Base-by-base conservation (phyloP, 2,329 filamentous ascomycete genomes). In the Diaporthe vexans region DNA sequence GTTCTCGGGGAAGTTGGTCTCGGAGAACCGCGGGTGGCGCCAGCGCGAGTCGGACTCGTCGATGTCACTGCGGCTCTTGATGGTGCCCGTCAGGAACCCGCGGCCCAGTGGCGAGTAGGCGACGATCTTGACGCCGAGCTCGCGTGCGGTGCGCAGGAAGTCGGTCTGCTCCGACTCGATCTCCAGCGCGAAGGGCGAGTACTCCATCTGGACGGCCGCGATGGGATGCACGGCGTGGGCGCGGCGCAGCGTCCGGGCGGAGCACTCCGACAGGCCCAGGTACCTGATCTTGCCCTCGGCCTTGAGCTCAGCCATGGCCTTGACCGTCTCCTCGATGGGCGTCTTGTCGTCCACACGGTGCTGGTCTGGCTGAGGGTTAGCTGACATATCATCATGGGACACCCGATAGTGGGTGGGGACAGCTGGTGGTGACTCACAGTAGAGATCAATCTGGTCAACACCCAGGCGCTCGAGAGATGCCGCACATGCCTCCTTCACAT, bases 31-130 rank as follows among this genome's bases (percentile, higher is more conserved):
- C 1, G 86, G 86, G 57, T 84, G 79, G 19, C 74, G 51, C 19
- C 79, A 80, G 11, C 85, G 82, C n/a, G 81, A 76, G 76, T 90
- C 87, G n/a, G 61, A 75, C n/a, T 76, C 72, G 15, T 79, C 81
- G 37, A 90, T 83, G 77, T 90, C 87, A 9, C 81, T 82, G 0
- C 80, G 81, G 37, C 81, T 85, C 57, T 82, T 81, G 77, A 88
- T 85, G 1, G 82, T 76, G 8, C 88, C 88, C 1, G 86, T 86
- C 17, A 91, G 79, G 76, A 91, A 83, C 1, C 89, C 89, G 4
- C 89, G 85, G 10, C 88, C 89, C 9, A 91, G 85, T 1, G 90
- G 90, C 29, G 85, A 87, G 81, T 90, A 91, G 1, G 87, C 86
- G 1, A 91, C 85, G 21, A 89, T 81, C 3, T 86, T 84, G 9